A percentile compares a stretch with the other conserved stretches of the same genome.
Conservation (phyloP, 306 rosid genomes). For the Lagenaria siceraria region DNA sequence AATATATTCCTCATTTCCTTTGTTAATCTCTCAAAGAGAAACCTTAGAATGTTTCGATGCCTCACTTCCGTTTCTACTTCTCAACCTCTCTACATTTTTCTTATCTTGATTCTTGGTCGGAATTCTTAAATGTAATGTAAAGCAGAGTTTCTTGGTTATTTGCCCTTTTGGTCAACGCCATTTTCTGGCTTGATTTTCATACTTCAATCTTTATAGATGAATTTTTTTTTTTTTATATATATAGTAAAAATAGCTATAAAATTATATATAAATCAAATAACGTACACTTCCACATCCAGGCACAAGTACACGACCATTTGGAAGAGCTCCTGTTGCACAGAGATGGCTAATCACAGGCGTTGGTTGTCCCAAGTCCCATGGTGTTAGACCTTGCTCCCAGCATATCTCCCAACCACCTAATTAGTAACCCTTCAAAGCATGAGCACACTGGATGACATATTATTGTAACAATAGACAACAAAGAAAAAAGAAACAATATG, state of each 20-base stretch:
- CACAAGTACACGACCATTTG: constrained; percentile 25
- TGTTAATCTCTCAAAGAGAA: background rate
- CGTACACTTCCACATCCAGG: constrained; percentile 35
- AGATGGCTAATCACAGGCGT: constrained; percentile 26
- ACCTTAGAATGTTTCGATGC: background rate
- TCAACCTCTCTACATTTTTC: background rate
- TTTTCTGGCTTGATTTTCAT: background rate
- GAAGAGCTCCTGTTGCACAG: constrained; percentile 18
- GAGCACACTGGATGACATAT: background rate
- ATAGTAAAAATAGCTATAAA: background rate
- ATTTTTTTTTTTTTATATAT: background rate
- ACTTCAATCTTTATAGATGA: background rate
- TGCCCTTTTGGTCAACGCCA: background rate
- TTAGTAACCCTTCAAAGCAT: background rate
- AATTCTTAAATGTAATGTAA: background rate
- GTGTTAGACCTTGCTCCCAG: constrained; percentile 30
- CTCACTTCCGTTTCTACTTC: background rate
- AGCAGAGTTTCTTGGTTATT: background rate
- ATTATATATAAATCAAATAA: background rate
- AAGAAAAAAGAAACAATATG: background rate
- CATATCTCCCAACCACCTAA: constrained; percentile 25
- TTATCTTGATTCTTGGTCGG: background rate
- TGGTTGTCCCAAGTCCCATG: constrained; percentile 30
- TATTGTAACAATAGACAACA: background rate
- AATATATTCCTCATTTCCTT: background rate